Percentiles rank a stretch among this genome's conserved stretches.
Evolutionary conservation across 1,284 basidiomycete genomes (phyloP).

Genomic region (Malassezia globosa): DNA sequence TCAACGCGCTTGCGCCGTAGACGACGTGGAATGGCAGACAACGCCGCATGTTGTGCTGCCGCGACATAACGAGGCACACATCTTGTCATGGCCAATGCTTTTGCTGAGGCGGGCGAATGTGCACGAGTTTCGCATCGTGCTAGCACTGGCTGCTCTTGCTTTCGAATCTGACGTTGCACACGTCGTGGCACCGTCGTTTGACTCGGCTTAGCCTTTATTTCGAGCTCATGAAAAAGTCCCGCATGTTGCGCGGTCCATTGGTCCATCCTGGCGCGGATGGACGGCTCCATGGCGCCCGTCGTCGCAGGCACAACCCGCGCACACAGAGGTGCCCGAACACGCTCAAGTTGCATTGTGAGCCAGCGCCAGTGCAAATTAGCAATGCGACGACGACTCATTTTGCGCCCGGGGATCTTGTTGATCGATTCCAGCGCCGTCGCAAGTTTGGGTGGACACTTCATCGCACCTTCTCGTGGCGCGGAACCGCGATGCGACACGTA

Average conservation of each 20-base stretch:
- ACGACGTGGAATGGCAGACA: background rate
- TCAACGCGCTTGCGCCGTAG: background rate
- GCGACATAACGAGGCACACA: background rate
- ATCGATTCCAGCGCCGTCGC: slow-evolving; percentile 1
- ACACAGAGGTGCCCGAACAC: slow-evolving; percentile 7
- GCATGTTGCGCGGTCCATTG: background rate
- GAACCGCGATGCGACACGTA: background rate
- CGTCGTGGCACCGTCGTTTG: background rate
- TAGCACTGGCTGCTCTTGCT: no score
- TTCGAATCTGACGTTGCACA: no score
- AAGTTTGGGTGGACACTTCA: slow-evolving; percentile 15
- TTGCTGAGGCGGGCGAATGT: no score
- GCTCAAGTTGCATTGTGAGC: slow-evolving; percentile 4
- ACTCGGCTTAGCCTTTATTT: background rate
- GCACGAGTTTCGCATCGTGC: no score
- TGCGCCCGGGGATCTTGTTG: slow-evolving; percentile 10
- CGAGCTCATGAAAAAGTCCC: background rate
- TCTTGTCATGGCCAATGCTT: no score
- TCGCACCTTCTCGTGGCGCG: background rate
- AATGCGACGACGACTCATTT: slow-evolving; percentile 3
- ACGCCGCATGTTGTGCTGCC: background rate
- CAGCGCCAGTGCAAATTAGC: slow-evolving; percentile 19
- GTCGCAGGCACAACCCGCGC: background rate
- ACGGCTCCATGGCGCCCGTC: background rate
- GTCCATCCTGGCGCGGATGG: background rate